These are phyloP conservation scores for Colletotrichum gigasporum DNA, from an alignment of 2,329 filamentous ascomycete species.

Conservation along the genomic window DNA sequence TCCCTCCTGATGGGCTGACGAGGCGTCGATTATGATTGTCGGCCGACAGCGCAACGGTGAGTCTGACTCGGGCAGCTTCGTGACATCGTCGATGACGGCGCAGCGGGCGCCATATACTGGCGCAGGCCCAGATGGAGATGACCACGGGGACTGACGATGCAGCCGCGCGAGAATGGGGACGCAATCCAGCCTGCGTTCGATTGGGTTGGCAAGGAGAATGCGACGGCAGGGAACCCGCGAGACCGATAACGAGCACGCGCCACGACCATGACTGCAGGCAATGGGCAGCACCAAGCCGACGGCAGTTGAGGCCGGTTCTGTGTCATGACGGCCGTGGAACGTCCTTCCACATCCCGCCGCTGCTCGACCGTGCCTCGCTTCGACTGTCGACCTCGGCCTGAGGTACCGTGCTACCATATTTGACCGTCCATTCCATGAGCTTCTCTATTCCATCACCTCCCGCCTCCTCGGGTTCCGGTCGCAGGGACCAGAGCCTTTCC, in stretches of 20 bases:
- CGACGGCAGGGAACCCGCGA: conserved; percentile 3
- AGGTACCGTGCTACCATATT: neutral
- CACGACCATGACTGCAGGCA: neutral
- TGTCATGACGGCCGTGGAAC: neutral
- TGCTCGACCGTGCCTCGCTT: no score
- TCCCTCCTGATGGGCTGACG: neutral
- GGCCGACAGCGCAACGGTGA: neutral
- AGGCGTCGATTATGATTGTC: neutral
- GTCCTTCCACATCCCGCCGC: no score
- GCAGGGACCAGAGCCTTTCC: conserved; percentile 5
- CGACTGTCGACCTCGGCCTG: no score
- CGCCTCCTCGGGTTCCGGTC: conserved; percentile 18
- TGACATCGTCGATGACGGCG: conserved; percentile 8
- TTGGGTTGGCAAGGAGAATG: conserved; percentile 11
- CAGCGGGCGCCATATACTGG: neutral
- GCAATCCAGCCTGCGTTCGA: neutral
- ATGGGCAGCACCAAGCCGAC: no score
- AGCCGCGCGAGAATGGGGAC: neutral
- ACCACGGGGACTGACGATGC: neutral
- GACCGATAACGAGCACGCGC: conserved; percentile 19
- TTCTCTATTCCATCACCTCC: neutral
- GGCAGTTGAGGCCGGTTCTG: neutral
- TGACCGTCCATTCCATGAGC: neutral
- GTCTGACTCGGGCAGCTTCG: conserved; percentile 1
- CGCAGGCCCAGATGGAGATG: conserved; percentile 1